Evolutionary conservation across 257 asterid genomes (phyloP), one percentile per base, ranked within the genome.

Genomic region (Oldenlandia corymbosa): DNA sequence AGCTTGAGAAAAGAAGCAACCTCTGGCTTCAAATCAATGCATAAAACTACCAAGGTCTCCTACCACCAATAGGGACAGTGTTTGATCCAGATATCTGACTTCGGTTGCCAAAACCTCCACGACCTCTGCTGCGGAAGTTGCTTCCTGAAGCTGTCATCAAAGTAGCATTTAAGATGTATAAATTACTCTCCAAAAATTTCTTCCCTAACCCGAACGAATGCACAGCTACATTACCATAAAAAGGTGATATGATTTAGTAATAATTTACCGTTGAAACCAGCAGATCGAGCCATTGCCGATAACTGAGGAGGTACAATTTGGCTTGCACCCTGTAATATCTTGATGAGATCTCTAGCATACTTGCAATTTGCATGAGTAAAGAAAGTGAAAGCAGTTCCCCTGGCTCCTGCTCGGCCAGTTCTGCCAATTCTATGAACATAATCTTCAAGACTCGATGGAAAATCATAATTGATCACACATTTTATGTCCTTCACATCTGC

Each of bases 401-500:
- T 84, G 17, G 96, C 95, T 65, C 97, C 97, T 23, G 97, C 96
- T 68, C 97, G 95, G 36, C 97, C 97, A 55, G 97, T 91, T 72
- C 97, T 81, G 32, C 97, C 97, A 71, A 91, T 91, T 79, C 97
- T 83, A 71, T 85, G 97, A 54, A 91, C 94, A 67, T 91, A 91
- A 84, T 91, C 97, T 82, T 91, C 97, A 16, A 91, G 92, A 37
- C 80, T 74, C 5, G 95, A 78, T 52, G 97, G 97, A 48, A 91
- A 91, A 78, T 91, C 97, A 60, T 84, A 91, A 76, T 91, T 91
- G 75, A 91, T 72, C 5, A 90, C 97, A 64, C 83, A 86, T 78
- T 90, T 90, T 68, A 90, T 90, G 84, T 88, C 97, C 84, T 91
- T 91, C 81, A 91, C 97, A 84, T 91, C 97, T 91, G 73, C 78